A percentile compares a stretch with the other conserved stretches of the same genome.
phyloP scores from a whole-genome alignment of 2,329 filamentous ascomycete species.

The Teratosphaeria pseudoeucalypti region DNA sequence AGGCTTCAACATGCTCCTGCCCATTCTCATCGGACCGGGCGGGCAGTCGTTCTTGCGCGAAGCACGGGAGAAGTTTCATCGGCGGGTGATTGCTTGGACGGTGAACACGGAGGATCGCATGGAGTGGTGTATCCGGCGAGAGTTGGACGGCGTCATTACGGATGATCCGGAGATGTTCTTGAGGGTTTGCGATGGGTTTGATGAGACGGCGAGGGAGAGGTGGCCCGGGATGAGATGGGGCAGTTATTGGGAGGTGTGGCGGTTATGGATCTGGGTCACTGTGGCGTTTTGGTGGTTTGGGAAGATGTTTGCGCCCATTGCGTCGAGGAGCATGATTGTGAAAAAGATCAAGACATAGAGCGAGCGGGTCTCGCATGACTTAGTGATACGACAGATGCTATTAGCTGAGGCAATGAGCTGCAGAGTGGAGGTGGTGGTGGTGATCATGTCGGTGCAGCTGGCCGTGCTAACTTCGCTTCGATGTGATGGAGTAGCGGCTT shows the following conservation, averaged over 20 bases:
- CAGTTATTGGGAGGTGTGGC: constrained; percentile 4
- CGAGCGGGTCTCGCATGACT: background rate
- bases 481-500: background rate
- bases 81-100: constrained; percentile 71
- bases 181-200: constrained; percentile 44
- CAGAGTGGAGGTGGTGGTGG: background rate
- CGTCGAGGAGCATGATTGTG: constrained; percentile 7
- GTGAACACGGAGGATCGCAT: constrained; percentile 71
- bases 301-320: constrained; percentile 8
- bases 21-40: constrained; percentile 55
- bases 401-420: background rate
- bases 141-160: constrained; percentile 72
- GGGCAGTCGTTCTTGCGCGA: constrained; percentile 55
- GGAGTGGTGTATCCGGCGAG: constrained; percentile 62
- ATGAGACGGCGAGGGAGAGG: constrained; percentile 26
- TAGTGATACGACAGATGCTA: background rate
- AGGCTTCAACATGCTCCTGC: constrained; percentile 68
- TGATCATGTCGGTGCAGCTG: background rate
- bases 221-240: constrained; percentile 15
- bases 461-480: background rate
- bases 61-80: constrained; percentile 30
- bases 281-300: constrained; percentile 1
- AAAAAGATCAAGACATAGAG: background rate
- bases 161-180: constrained; percentile 65
- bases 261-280: constrained; percentile 7